Evolutionary conservation across 2,329 filamentous ascomycete genomes (phyloP), one percentile per base, ranked within the genome.

Genomic region (Lasiodiplodia theobromae): DNA sequence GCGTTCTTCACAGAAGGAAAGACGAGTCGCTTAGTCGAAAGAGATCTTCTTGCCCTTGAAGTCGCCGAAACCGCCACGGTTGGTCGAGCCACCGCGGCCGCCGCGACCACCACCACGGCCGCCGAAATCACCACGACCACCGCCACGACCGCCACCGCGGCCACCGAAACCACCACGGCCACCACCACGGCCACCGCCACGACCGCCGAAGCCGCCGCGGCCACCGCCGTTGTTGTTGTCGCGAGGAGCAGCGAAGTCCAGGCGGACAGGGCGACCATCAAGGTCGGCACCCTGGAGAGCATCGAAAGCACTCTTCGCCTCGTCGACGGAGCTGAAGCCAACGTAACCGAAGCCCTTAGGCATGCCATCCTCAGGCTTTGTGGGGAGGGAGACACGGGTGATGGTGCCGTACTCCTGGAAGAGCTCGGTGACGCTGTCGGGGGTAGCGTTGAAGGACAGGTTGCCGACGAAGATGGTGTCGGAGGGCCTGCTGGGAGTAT

Each of bases 331-430:
- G 74, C 84, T 83, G 86, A 95, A 97, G 77, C 91, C 90, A 71
- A 97, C 91, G 79, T 97, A 97, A 67, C 93, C 94, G 81, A 96
- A 97, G 69, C 94, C 94, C 90, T 97, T 97, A 78, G 91, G 90
- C 74, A 89, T 88, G 72, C 93, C 94, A 71, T 89, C 89, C 70
- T 97, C 93, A 79, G 89, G 89, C 80, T 97, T 93, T 69, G 94
- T 97, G 64, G 94, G 94, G 71, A 97, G 90, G 77, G 94, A 92
- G 75, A 97, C 89, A 78, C 91, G 92, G 76, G 91, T 88, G 78
- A 96, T 88, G 77, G 85, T 86, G 72, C 89, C 88, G 74, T 90
- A 86, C 73, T 91, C 87, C 75, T 84, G 84, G 85, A 97, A 97
- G 79, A 91, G 89, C 74, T 91, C 88, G 71, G 86, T 86, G 73